Percentiles rank a stretch among this genome's conserved stretches.
phyloP scores from a whole-genome alignment of 768 basidiomycete species.

The Boletus bicolor region DNA sequence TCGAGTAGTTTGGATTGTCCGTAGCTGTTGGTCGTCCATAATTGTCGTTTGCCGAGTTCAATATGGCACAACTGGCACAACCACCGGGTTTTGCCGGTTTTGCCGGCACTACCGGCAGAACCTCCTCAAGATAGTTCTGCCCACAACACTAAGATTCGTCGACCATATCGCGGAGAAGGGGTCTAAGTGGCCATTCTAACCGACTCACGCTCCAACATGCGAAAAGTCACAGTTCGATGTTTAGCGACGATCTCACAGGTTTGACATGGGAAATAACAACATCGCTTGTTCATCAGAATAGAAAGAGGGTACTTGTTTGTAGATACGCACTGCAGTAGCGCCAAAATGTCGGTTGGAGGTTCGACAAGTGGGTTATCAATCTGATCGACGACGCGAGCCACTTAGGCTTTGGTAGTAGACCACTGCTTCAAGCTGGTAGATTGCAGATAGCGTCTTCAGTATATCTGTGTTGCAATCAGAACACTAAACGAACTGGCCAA shows the following conservation, averaged over 20 bases:
- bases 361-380: neutral
- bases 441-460: neutral
- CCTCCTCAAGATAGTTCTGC: too few relatives aligned
- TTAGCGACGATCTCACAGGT: neutral
- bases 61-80: too few relatives aligned
- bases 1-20: too few relatives aligned
- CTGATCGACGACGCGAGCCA: neutral
- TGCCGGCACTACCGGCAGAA: too few relatives aligned
- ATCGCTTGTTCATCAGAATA: neutral
- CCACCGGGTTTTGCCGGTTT: too few relatives aligned
- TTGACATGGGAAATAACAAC: neutral
- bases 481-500: neutral
- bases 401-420: too few relatives aligned
- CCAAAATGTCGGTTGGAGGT: neutral
- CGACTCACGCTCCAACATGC: neutral
- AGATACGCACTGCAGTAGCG: neutral
- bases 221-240: neutral
- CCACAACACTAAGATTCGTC: too few relatives aligned
- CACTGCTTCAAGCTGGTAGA: neutral
- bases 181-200: neutral
- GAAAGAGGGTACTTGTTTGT: neutral
- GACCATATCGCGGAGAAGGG: neutral
- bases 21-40: too few relatives aligned
- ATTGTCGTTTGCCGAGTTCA: too few relatives aligned
- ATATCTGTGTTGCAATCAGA: neutral